Base-by-base conservation (phyloP, 805 yeast species). In the Schwanniomyces polymorphus region DNA sequence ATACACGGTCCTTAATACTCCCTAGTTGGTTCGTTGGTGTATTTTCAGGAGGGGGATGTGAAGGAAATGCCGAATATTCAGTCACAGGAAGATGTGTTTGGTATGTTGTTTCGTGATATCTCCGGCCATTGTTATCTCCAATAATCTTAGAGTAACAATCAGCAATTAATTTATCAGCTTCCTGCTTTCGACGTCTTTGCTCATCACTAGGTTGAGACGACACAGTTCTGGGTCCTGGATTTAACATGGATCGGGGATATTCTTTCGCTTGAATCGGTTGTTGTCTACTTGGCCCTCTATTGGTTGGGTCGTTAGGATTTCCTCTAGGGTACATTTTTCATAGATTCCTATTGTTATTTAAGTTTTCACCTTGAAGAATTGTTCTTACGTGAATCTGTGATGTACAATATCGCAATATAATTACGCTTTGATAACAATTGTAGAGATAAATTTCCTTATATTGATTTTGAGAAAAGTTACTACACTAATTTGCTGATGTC, bases 51-150 rank as follows among this genome's bases (percentile, higher is more conserved):
- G 96, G 96, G 27, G 86, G 79, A 0, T 76, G 59, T 26, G 83
- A 78, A 4, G 94, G 90, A 52, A 76, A 85, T 48, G 78, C 80
- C 0, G 90, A 76, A 64, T 83, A 94, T 60, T 90, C 97, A 38
- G 82, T 76, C 29, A 89, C 78, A 45, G 86, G 68, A 12, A 87
- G 84, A 62, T 90, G 97, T 0, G 94, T 84, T 45, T 86, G 79
- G 62, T 90, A 90, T 23, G 77, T 77, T 4, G 55, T 46, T 28
- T 68, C 73, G 10, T 58, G 54, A 7, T 56, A 52, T 33, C 48
- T 46, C 25, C 48, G 52, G 7, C 70, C 70, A 14, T 52, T 53
- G 11, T 48, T 50, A 39, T 60, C 63, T 8, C 51, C 46, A 12
- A 64, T 49, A 25, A 46, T 47, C 38, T 69, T 71, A 23, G 70